Conservation (phyloP, 2,329 filamentous ascomycete species). For the Ophiostoma perfectum region DNA sequence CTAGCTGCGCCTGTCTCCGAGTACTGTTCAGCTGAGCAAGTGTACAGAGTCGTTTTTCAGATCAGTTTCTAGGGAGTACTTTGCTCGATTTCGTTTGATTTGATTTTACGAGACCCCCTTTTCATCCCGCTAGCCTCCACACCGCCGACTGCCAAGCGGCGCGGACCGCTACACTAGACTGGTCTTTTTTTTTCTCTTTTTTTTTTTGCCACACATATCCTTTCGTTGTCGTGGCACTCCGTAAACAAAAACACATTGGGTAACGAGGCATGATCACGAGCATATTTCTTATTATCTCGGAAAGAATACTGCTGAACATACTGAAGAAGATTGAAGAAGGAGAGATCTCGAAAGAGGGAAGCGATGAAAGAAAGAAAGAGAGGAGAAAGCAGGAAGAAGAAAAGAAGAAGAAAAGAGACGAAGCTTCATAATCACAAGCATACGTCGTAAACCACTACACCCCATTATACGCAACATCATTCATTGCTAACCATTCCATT, state of each 20-base stretch:
- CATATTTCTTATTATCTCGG: too few species aligned
- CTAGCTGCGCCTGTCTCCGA: too few species aligned
- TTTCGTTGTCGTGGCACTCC: background rate
- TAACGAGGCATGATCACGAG: too few species aligned
- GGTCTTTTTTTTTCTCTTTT: background rate
- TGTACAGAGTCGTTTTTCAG: too few species aligned
- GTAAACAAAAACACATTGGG: too few species aligned
- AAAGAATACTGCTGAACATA: too few species aligned
- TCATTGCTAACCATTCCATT: background rate
- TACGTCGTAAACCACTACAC: background rate
- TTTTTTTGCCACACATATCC: background rate
- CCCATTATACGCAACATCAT: background rate
- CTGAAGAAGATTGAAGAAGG: too few species aligned
- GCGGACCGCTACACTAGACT: background rate
- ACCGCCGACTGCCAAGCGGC: background rate
- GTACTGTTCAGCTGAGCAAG: background rate
- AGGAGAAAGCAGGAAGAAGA: too few species aligned
- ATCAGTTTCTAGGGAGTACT: background rate
- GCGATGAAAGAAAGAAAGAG: too few species aligned
- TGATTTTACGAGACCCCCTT: background rate
- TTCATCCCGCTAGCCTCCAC: background rate
- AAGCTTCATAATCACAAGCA: background rate
- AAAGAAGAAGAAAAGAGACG: too few species aligned
- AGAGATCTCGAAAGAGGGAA: background rate
- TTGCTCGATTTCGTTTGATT: background rate